Conservation (phyloP, 116 monocot species). For the Cymodocea nodosa region DNA sequence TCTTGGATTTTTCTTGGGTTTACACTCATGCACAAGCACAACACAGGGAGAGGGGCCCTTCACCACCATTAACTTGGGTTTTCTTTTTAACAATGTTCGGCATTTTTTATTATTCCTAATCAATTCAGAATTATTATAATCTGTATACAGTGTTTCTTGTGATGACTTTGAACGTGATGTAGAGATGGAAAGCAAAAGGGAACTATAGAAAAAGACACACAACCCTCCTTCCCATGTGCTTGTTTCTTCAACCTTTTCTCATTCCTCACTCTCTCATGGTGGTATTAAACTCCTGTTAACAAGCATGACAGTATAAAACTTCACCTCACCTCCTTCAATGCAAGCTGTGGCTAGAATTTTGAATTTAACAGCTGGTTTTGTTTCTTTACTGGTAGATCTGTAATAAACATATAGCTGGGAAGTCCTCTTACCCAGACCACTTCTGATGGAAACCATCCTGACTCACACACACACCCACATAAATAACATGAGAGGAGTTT, state of each 20-base stretch:
- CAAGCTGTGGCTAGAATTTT: too few species aligned
- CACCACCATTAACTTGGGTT: not conserved
- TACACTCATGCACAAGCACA: not conserved
- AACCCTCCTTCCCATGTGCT: slow-evolving; percentile 4
- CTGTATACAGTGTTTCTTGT: not conserved
- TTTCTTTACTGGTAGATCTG: too few species aligned
- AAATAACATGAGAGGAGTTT: too few species aligned
- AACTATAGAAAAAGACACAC: not conserved
- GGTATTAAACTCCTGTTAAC: not conserved
- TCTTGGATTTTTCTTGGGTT: slow-evolving; percentile 6
- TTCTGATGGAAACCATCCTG: too few species aligned
- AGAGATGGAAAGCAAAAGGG: not conserved
- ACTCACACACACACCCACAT: too few species aligned
- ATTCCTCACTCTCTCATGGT: not conserved
- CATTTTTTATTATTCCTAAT: too few species aligned
- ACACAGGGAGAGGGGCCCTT: not conserved
- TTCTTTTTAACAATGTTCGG: not conserved
- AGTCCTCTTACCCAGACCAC: too few species aligned
- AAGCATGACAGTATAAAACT: not conserved
- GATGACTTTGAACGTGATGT: not conserved
- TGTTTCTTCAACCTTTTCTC: slow-evolving; percentile 5
- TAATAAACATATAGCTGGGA: too few species aligned
- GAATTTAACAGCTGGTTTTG: too few species aligned
- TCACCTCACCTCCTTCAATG: not conserved
- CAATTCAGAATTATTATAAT: too few species aligned